Conservation (phyloP, 1,139 yeast species). For the Hyphopichia burtonii region DNA sequence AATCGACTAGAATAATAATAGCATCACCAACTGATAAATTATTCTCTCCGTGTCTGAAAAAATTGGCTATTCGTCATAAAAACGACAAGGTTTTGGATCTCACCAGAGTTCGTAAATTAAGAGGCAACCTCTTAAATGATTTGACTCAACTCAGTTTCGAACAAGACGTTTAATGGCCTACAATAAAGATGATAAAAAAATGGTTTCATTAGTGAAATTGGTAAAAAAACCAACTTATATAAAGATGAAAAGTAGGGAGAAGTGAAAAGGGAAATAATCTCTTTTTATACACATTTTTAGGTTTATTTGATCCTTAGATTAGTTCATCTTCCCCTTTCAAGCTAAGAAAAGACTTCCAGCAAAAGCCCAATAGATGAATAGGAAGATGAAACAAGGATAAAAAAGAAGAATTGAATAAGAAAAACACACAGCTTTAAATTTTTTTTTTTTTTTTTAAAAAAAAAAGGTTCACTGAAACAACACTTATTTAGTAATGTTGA, state of each 20-base stretch:
- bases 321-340: not conserved
- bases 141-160: not conserved
- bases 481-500: constrained; percentile 62
- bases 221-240: too few species aligned
- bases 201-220: too few species aligned
- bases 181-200: too few species aligned
- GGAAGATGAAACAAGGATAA: not conserved
- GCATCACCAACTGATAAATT: constrained; percentile 1
- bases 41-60: not conserved
- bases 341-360: not conserved
- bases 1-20: not conserved
- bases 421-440: not conserved
- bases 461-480: too few species aligned
- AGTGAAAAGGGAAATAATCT: too few species aligned
- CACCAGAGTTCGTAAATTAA: not conserved
- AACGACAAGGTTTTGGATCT: not conserved
- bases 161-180: not conserved
- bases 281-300: too few species aligned
- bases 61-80: not conserved
- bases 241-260: too few species aligned
- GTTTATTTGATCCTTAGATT: too few species aligned
- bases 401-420: not conserved
- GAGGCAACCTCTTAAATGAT: not conserved
- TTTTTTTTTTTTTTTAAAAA: too few species aligned
- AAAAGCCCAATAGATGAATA: not conserved